These are phyloP conservation scores for Chlamydomonas schloesseri DNA, from an alignment of 139 green algal genomes.

Conservation along the genomic window DNA sequence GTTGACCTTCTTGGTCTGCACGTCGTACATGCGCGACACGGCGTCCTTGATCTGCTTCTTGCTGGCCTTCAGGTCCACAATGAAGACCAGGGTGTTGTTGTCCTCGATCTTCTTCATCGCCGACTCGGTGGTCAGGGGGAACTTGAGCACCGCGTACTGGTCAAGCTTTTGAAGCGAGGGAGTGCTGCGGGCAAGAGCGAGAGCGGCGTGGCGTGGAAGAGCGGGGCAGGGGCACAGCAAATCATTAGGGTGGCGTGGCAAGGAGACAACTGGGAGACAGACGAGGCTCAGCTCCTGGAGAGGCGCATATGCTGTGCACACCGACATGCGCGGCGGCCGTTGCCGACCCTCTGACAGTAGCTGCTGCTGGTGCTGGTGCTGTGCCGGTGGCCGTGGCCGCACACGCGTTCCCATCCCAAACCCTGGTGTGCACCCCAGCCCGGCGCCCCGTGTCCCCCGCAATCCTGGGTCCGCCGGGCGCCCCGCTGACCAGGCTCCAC, in stretches of 20 bases:
- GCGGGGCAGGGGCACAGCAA: too few relatives aligned
- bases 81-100: conserved; percentile 98
- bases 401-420: too few relatives aligned
- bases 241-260: neutral
- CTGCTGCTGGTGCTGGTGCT: too few relatives aligned
- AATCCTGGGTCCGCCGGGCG: too few relatives aligned
- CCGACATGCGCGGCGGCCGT: too few relatives aligned
- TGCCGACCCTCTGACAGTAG: too few relatives aligned
- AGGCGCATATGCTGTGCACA: too few relatives aligned
- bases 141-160: conserved; percentile 93
- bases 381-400: too few relatives aligned
- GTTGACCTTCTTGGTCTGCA: conserved; percentile 98
- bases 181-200: conserved; percentile 65
- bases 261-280: neutral
- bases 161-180: conserved; percentile 82
- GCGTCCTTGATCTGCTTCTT: conserved; percentile 97
- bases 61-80: conserved; percentile 70
- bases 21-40: conserved; percentile 97
- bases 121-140: conserved; percentile 97
- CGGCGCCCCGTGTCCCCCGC: too few relatives aligned
- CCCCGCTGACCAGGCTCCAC: too few relatives aligned
- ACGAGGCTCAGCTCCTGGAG: too few relatives aligned
- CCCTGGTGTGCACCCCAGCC: too few relatives aligned
- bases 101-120: conserved; percentile 99
- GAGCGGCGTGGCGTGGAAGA: neutral